phyloP scores from a whole-genome alignment of 2,329 filamentous ascomycete genomes.

The Pseudogymnoascus sp. region DNA sequence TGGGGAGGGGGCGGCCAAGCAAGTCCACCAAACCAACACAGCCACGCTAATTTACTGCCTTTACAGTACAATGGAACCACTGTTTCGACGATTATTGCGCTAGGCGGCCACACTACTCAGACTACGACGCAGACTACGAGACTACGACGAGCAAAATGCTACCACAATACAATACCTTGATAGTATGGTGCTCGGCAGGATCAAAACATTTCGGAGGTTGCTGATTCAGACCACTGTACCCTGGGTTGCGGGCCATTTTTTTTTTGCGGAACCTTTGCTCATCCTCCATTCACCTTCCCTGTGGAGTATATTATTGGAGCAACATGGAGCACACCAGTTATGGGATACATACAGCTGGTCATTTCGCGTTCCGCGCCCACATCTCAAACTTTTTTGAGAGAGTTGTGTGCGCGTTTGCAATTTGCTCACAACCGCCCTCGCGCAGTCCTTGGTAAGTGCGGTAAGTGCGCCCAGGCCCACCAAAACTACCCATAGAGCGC shows the following conservation, averaged over 20 bases:
- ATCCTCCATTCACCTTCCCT: background rate
- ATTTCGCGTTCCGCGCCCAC: background rate
- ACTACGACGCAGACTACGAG: background rate
- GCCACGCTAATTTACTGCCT: constrained; percentile 10
- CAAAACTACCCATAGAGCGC: background rate
- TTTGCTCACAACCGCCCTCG: constrained; percentile 1
- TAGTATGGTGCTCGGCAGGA: background rate
- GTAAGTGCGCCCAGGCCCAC: constrained; percentile 6
- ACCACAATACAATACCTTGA: too few species aligned
- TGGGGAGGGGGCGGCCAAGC: background rate
- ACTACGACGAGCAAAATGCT: too few species aligned
- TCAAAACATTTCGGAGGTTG: constrained; percentile 10
- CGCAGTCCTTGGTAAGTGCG: background rate
- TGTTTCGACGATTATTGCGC: constrained; percentile 8
- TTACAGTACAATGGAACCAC: constrained; percentile 6
- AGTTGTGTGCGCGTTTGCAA: constrained; percentile 5
- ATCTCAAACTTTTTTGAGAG: constrained; percentile 1
- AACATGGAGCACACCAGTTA: background rate
- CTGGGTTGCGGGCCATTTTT: constrained; percentile 8
- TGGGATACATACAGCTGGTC: background rate
- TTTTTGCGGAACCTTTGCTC: constrained; percentile 9
- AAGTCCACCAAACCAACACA: constrained; percentile 8
- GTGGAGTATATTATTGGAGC: constrained; percentile 8
- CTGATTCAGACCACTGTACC: constrained; percentile 9
- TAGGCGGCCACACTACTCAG: background rate